Evolutionary conservation across 2,329 filamentous ascomycete genomes (phyloP).

Genomic region (Talaromyces sp.): DNA sequence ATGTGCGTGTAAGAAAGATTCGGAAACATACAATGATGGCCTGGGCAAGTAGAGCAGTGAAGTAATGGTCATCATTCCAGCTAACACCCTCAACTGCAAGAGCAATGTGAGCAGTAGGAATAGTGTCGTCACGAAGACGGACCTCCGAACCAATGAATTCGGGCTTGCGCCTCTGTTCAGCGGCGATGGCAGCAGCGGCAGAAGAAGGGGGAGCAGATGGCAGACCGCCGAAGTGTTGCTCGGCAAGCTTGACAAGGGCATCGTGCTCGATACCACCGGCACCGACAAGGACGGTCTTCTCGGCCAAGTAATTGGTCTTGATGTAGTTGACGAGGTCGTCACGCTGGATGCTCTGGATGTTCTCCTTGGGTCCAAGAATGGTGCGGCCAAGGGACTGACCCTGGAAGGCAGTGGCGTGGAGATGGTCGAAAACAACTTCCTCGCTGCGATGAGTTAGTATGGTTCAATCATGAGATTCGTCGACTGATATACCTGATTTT

Average conservation of each 20-base stretch:
- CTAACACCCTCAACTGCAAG: slow-evolving; percentile 98
- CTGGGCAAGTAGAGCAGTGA: slow-evolving; percentile 94
- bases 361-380: slow-evolving; percentile 95
- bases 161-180: slow-evolving; percentile 77
- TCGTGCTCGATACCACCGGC: slow-evolving; percentile 91
- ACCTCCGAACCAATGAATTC: slow-evolving; percentile 97
- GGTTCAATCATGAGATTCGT: neutral
- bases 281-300: slow-evolving; percentile 98
- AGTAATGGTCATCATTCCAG: slow-evolving; percentile 99
- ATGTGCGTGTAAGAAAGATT: neutral
- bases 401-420: slow-evolving; percentile 97
- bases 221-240: slow-evolving; percentile 86
- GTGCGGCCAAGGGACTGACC: slow-evolving; percentile 93
- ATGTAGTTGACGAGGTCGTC: slow-evolving; percentile 93
- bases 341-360: slow-evolving; percentile 93
- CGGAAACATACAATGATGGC: slow-evolving; percentile 65
- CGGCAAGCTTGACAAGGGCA: slow-evolving; percentile 89
- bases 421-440: slow-evolving; percentile 98
- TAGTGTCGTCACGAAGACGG: slow-evolving; percentile 90
- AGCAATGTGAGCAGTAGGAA: slow-evolving; percentile 94
- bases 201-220: slow-evolving; percentile 71
- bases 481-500: slow-evolving; percentile 50
- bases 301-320: slow-evolving; percentile 98
- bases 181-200: slow-evolving; percentile 66
- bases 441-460: slow-evolving; percentile 63